Evolutionary conservation across 1,284 basidiomycete species (phyloP).

Genomic region (Sanghuangporus sanghuang): DNA sequence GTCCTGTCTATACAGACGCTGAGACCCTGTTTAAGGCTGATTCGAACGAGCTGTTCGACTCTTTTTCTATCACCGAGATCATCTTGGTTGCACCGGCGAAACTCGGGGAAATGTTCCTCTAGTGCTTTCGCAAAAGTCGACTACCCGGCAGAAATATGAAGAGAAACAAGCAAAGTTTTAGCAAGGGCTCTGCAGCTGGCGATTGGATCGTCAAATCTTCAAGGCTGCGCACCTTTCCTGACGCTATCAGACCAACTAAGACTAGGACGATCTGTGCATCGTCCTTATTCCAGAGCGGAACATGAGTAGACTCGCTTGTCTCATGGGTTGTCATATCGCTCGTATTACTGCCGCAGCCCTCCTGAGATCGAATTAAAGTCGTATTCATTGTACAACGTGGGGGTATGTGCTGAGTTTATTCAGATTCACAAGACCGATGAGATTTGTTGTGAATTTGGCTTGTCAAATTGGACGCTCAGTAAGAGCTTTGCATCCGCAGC

Average conservation of each 20-base stretch:
- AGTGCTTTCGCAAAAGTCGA: slow-evolving; percentile 68
- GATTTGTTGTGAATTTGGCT: not conserved
- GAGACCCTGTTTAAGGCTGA: slow-evolving; percentile 43
- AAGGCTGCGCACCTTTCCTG: slow-evolving; percentile 52
- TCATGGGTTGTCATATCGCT: not conserved
- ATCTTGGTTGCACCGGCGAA: slow-evolving; percentile 68
- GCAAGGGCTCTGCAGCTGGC: not conserved
- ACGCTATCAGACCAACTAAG: slow-evolving; percentile 62
- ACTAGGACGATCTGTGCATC: slow-evolving; percentile 45
- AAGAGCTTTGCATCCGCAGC: not conserved
- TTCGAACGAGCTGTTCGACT: slow-evolving; percentile 53
- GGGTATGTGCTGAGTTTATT: not conserved
- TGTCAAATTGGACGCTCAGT: not conserved
- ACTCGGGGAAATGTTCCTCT: slow-evolving; percentile 48
- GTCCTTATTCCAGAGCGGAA: slow-evolving; percentile 10
- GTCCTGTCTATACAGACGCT: slow-evolving; percentile 73
- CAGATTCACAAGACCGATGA: not conserved
- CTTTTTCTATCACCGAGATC: slow-evolving; percentile 48
- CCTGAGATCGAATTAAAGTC: not conserved
- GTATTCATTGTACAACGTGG: not conserved
- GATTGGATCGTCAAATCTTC: not conserved
- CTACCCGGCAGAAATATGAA: slow-evolving; percentile 29
- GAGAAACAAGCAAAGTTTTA: not conserved
- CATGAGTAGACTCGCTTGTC: not conserved
- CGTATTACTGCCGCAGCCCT: not conserved